Conservation (phyloP, 2,329 filamentous ascomycete genomes). For the Sporothrix dimorphospora region DNA sequence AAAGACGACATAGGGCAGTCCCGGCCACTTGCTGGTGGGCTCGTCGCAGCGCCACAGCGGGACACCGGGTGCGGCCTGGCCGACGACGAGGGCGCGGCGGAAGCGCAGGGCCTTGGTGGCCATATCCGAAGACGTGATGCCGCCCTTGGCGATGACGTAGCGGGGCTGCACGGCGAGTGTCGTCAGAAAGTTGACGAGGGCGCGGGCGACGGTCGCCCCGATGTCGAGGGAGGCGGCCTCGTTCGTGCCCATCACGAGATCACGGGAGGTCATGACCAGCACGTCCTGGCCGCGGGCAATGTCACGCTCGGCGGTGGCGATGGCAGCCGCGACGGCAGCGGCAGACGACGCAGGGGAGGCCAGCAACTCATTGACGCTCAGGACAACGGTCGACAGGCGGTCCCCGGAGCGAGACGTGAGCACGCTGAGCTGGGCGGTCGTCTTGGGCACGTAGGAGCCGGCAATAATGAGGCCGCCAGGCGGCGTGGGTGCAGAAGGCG, state of each 20-base stretch:
- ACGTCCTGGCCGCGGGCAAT: conserved; percentile 55
- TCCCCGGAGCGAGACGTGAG: conserved; percentile 50
- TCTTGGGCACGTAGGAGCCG: conserved; percentile 25
- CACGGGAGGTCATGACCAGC: conserved; percentile 62
- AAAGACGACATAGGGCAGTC: conserved; percentile 60
- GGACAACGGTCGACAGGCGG: conserved; percentile 52
- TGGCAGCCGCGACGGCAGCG: conserved; percentile 29
- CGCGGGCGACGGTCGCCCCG: conserved; percentile 54
- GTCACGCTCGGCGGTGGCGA: conserved; percentile 44
- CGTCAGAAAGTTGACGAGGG: conserved; percentile 54
- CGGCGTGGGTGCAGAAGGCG: neutral
- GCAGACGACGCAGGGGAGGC: conserved; percentile 29
- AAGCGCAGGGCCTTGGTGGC: conserved; percentile 60
- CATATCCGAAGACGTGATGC: conserved; percentile 62
- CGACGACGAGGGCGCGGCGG: conserved; percentile 57
- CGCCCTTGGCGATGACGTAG: conserved; percentile 63
- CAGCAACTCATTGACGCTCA: conserved; percentile 55
- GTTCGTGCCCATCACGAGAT: conserved; percentile 49
- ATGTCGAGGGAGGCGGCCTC: conserved; percentile 58
- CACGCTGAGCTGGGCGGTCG: conserved; percentile 46
- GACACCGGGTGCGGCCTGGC: conserved; percentile 60
- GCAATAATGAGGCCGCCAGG: conserved; percentile 7
- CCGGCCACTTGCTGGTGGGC: conserved; percentile 52
- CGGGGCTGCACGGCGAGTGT: conserved; percentile 50
- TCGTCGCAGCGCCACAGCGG: conserved; percentile 63